Evolutionary conservation across 2,329 filamentous ascomycete species (phyloP), one percentile per base, ranked within the genome.

Genomic region (Sporothrix globosa): DNA sequence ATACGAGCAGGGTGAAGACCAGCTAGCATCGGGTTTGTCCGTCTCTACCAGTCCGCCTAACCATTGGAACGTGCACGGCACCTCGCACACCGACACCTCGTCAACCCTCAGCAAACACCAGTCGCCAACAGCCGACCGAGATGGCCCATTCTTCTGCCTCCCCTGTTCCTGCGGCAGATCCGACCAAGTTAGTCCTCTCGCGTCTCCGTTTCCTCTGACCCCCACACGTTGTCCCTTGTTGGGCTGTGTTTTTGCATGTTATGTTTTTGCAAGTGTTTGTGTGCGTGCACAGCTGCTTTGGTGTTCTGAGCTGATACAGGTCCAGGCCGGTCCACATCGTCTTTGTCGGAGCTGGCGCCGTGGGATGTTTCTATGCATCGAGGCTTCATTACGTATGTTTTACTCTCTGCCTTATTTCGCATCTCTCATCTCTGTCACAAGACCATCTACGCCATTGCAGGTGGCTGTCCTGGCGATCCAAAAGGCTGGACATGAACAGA

Each of bases 331-430:
- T 84, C 34, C 84, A 89, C 73, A 81, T 91, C 70, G 83, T 91
- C 70, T 89, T 92, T 74, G 86, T 91, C 71, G 90, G 90, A 76
- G 90, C 89, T 27, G 90, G 90, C 74, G 90, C 90, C 72, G 88
- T 92, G 54, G 90, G 90, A 69, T 90, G 88, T 69, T 92, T 92
- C 81, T 92, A 91, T 75, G 90, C 88, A 61, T 91, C 89, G 7
- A 83, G 90, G 27, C 83, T 92, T 19, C 88, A 91, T 74, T 82
- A 86, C 74, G 86, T 87, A 80, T 75, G 78, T 75, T 21, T 52
- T 11, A 41, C 44, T 30, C 9, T 63, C 17, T 44, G 41, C 9
- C 19, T 24, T 14, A 3, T 41, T 24, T 21, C 27, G 17, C 21
- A 19, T 27, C 13, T 3, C 13, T 44, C 11, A 13, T n/a, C 34